Conservation (phyloP, 441 rosid genomes). For the Macaranga tanarius region DNA sequence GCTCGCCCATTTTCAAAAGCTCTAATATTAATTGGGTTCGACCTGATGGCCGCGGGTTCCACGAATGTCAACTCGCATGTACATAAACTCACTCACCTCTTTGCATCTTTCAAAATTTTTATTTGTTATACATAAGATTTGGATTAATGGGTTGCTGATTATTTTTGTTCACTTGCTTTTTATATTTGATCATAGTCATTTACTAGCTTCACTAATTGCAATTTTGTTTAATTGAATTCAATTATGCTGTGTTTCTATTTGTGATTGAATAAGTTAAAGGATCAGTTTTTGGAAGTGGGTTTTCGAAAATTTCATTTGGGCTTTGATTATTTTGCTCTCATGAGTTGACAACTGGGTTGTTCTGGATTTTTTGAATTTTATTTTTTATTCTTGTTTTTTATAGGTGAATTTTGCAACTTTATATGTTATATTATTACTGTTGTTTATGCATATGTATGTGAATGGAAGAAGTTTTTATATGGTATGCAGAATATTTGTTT, state of each 20-base stretch:
- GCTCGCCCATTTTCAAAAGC: too few relatives aligned
- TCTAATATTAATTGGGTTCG: slow-evolving; percentile 81
- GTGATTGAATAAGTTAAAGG: neutral
- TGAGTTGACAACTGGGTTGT: too few relatives aligned
- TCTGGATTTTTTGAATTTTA: too few relatives aligned
- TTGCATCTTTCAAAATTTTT: neutral
- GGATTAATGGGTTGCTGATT: neutral
- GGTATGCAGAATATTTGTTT: too few relatives aligned
- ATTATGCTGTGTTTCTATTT: neutral
- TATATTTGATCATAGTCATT: neutral
- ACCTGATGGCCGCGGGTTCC: slow-evolving; percentile 87
- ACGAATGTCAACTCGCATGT: slow-evolving; percentile 93
- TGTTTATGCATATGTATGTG: too few relatives aligned
- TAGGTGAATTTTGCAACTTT: too few relatives aligned
- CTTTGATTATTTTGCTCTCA: neutral
- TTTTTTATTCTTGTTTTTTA: too few relatives aligned
- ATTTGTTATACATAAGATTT: too few relatives aligned
- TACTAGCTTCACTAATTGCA: neutral
- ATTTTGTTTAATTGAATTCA: neutral
- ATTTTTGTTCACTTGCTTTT: neutral
- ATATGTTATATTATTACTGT: too few relatives aligned
- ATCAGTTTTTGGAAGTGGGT: slow-evolving; percentile 1
- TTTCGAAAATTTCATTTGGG: neutral
- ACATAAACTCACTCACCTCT: neutral
- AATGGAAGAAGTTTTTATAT: too few relatives aligned